Conservation (phyloP, 2,329 filamentous ascomycete species). For the Leptographium procerum region DNA sequence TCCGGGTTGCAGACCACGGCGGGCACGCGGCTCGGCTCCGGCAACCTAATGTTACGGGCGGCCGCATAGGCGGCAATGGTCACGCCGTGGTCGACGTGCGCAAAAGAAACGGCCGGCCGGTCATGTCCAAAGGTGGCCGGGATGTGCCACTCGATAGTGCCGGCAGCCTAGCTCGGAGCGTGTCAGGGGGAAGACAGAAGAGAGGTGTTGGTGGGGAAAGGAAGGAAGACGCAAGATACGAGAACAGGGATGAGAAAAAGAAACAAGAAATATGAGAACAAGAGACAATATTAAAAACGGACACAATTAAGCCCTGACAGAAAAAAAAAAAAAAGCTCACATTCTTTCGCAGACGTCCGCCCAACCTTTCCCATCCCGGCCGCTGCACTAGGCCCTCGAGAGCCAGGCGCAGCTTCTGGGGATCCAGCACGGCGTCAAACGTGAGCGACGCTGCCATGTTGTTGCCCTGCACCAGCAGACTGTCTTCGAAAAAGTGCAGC, state of each 20-base stretch:
- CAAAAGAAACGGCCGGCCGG: background rate
- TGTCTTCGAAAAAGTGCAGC: background rate
- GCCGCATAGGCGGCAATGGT: background rate
- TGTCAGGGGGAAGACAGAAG: background rate
- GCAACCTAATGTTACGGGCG: background rate
- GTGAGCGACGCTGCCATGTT: background rate
- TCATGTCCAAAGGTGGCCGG: background rate
- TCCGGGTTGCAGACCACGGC: background rate
- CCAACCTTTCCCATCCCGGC: background rate
- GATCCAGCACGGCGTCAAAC: background rate
- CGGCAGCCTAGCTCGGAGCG: background rate
- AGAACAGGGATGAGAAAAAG: slow-evolving; percentile 2
- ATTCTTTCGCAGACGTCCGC: background rate
- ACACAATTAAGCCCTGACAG: no score
- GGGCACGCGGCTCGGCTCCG: background rate
- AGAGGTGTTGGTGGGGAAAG: background rate
- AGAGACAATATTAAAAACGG: background rate
- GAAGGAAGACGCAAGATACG: slow-evolving; percentile 2
- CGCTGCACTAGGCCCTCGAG: background rate
- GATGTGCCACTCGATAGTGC: background rate
- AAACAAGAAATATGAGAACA: background rate
- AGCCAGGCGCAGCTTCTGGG: background rate
- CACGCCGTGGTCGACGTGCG: background rate
- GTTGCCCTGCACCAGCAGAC: background rate
- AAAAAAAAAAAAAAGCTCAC: background rate